Conservation (phyloP, 140 eudicot species). For the Oenanthe javanica region DNA sequence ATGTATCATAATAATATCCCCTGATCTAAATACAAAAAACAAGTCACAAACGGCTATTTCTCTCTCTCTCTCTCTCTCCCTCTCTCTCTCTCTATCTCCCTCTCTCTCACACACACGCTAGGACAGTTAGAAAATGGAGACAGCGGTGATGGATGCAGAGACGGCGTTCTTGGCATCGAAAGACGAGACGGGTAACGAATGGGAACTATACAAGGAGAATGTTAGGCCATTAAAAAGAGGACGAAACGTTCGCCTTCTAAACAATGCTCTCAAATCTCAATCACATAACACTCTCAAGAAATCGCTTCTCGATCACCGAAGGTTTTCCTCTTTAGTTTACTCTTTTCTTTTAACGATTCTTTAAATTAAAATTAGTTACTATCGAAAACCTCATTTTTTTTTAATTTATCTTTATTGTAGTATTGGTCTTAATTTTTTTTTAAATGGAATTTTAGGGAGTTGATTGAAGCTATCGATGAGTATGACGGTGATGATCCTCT, state of each 20-base stretch:
- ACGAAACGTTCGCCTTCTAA: conserved; percentile 64
- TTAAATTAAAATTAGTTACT: neutral
- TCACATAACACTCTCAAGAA: conserved; percentile 38
- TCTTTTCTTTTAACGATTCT: neutral
- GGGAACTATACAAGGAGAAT: conserved; percentile 90
- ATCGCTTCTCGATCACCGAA: conserved; percentile 41
- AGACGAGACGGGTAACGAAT: conserved; percentile 59
- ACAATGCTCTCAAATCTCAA: conserved; percentile 70
- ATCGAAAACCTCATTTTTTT: neutral
- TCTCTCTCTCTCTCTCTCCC: neutral
- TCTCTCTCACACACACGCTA: neutral
- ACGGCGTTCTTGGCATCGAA: conserved; percentile 59
- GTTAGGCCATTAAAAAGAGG: conserved; percentile 91
- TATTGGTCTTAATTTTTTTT: neutral
- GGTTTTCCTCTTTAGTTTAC: conserved; percentile 20
- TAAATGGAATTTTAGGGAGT: conserved; percentile 30
- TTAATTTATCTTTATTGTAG: neutral
- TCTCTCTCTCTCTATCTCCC: neutral
- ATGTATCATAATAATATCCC: too few species aligned
- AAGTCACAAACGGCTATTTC: too few species aligned
- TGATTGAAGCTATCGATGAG: conserved; percentile 67
- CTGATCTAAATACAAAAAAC: too few species aligned
- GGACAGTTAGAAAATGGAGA: conserved; percentile 24
- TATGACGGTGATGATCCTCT: conserved; percentile 84
- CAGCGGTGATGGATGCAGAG: conserved; percentile 49